Evolutionary conservation across 768 basidiomycete species (phyloP), one percentile per base, ranked within the genome.

Genomic region (Serendipita sp.): DNA sequence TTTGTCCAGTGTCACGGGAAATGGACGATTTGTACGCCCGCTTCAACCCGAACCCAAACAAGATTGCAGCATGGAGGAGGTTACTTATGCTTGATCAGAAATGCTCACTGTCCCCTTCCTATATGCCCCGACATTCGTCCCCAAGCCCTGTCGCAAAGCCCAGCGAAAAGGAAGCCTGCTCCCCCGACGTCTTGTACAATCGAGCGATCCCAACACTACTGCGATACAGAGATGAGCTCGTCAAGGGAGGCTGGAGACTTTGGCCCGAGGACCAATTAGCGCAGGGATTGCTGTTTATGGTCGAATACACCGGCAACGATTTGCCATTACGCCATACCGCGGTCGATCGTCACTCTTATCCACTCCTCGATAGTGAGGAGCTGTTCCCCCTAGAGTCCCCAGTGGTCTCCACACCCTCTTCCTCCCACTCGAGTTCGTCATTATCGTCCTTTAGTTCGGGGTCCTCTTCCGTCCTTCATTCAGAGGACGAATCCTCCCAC

Each of bases 31-130:
- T 33, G 10, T 60, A 60, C 33, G 55, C 55, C 4, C 18, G 55
- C 8, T 60, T 60, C 55, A 60, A 60, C 27, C 55, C 55, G 10
- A 60, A 60, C 18, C 55, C 55, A 8, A 60, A 37, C 27, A 60
- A 60, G 34, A 60, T 60, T 11, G 55, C 55, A n/a, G 55, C 55
- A 27, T 60, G 55, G 55, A 36, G 55, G 16, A 23, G 36, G 18
- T 11, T 60, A 8, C 36, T 60, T n/a, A 60, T 60, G 55, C 55
- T 60, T 34, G 48, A 50, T n/a, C 18, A 50, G 8, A 18, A 18
- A 8, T 8, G 48, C 29, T 40, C 40, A 40, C 40, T 40, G 1
- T 40, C 40, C 40, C 40, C 40, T 13, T 40, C 13, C 13, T 13
- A 5, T 6, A 13, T 40, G 5, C 6, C 18, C 18, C 8, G 18